Evolutionary conservation across 2,329 filamentous ascomycete species (phyloP).

Genomic region (Salinomyces thailandicus): DNA sequence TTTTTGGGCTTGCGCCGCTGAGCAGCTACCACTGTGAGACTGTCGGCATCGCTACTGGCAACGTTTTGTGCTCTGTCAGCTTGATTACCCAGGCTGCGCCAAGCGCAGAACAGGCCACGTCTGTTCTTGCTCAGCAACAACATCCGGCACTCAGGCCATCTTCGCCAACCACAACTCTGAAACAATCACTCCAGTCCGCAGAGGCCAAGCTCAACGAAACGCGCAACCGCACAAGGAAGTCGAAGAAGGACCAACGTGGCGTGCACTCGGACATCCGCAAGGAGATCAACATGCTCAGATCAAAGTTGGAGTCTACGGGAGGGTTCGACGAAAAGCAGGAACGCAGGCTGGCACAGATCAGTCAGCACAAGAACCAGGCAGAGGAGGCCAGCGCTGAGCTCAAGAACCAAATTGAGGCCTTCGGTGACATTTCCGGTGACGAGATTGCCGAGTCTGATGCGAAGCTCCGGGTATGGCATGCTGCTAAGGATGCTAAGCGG

Average conservation of each 20-base stretch:
- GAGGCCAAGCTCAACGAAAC: constrained; percentile 62
- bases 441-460: constrained; percentile 48
- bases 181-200: constrained; percentile 62
- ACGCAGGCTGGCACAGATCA: constrained; percentile 65
- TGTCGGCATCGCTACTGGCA: constrained; percentile 54
- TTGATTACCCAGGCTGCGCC: constrained; percentile 55
- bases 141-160: constrained; percentile 60
- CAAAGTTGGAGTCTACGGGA: constrained; percentile 55
- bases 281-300: constrained; percentile 60
- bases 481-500: constrained; percentile 42
- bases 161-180: constrained; percentile 65
- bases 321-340: constrained; percentile 66
- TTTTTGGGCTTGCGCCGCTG: constrained; percentile 56
- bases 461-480: constrained; percentile 48
- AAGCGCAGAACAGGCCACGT: constrained; percentile 46
- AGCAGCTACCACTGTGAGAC: constrained; percentile 74
- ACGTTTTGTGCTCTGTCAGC: constrained; percentile 60
- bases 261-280: constrained; percentile 57
- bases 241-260: constrained; percentile 64
- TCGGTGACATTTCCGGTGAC: constrained; percentile 54
- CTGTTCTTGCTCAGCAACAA: constrained; percentile 43
- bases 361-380: constrained; percentile 60
- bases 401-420: constrained; percentile 50
- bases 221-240: constrained; percentile 56
- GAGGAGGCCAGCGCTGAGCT: constrained; percentile 51